These are phyloP conservation scores for Neckera pumila DNA, from an alignment of 225 moss, liverwort and hornwort genomes.

Conservation along the genomic window DNA sequence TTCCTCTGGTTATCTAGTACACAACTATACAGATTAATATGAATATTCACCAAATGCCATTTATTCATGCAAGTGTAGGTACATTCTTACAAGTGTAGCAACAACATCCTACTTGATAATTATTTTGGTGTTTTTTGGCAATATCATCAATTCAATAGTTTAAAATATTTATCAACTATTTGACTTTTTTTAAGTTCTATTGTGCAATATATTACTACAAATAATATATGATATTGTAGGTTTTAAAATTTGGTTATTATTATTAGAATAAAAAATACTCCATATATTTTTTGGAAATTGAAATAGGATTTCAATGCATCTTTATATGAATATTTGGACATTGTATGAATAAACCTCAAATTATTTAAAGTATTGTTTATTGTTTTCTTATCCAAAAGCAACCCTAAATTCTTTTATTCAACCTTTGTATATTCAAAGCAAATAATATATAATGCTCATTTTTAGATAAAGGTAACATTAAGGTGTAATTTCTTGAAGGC, in stretches of 20 bases:
- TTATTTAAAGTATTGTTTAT: background rate
- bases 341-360: background rate
- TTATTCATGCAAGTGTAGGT: background rate
- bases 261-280: background rate
- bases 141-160: background rate
- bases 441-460: fast-evolving
- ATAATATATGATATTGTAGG: background rate
- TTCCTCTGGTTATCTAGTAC: fast-evolving
- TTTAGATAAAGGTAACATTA: background rate
- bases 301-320: background rate
- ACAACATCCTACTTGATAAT: background rate
- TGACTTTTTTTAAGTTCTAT: background rate
- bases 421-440: background rate
- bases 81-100: background rate
- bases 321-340: background rate
- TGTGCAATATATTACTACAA: background rate
- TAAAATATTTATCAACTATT: background rate
- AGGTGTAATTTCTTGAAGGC: background rate
- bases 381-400: background rate
- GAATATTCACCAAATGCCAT: background rate
- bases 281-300: no score
- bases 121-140: background rate
- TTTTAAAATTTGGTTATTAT: no score
- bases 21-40: background rate
- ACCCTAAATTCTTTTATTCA: fast-evolving